Percentiles rank a stretch among this genome's conserved stretches.
Evolutionary conservation across 2,329 filamentous ascomycete species (phyloP).

Genomic region (Penicillium italicum): DNA sequence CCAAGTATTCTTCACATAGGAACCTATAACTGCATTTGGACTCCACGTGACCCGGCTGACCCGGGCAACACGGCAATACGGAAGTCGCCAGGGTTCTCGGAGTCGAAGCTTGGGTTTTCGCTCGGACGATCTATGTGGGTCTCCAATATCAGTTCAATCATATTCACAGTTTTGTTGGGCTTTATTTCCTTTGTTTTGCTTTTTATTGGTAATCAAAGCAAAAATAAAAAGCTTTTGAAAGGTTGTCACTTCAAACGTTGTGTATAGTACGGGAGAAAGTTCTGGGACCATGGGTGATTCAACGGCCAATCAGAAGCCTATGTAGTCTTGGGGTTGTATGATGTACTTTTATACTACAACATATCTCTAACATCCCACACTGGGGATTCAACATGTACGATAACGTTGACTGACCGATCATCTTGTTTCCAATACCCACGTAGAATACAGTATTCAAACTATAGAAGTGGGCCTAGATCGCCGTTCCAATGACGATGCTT

Average conservation of each 20-base stretch:
- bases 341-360: not conserved
- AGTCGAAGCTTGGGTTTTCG: not conserved
- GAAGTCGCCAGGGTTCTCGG: not conserved
- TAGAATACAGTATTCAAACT: slow-evolving; percentile 16
- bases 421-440: not conserved
- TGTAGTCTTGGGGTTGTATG: not conserved
- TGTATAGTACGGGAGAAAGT: not conserved
- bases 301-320: not conserved
- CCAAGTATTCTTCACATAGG: slow-evolving; percentile 3
- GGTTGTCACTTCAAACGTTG: not conserved
- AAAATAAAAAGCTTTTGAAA: not conserved
- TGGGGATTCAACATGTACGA: slow-evolving; percentile 7
- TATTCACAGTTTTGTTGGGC: not conserved
- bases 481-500: slow-evolving; percentile 24
- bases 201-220: not conserved
- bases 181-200: not conserved
- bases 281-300: not conserved
- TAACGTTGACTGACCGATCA: slow-evolving; percentile 5
- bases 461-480: slow-evolving; percentile 24
- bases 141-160: slow-evolving; percentile 9
- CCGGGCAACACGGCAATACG: slow-evolving; percentile 13
- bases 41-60: slow-evolving; percentile 17
- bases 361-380: not conserved
- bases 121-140: slow-evolving; percentile 9
- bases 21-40: slow-evolving; percentile 15